phyloP scores from a whole-genome alignment of 148 eudicot species.

The Persicaria tinctoria region DNA sequence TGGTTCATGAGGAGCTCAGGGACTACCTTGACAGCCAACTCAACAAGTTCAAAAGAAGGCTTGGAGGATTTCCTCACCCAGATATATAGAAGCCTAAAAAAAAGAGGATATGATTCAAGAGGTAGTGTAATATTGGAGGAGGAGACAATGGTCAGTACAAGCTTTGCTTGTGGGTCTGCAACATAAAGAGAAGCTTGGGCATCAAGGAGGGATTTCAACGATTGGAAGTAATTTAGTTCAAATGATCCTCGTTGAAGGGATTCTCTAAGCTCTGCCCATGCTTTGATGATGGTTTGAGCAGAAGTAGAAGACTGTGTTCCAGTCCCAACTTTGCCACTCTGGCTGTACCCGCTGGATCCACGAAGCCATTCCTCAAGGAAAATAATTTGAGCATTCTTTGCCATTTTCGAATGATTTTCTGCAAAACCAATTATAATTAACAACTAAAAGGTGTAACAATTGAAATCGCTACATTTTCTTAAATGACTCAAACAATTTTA shows the following conservation, averaged over 20 bases:
- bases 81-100: slow-evolving; percentile 74
- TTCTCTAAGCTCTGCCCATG: slow-evolving; percentile 88
- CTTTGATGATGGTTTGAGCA: slow-evolving; percentile 74
- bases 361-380: slow-evolving; percentile 91
- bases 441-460: neutral
- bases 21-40: slow-evolving; percentile 37
- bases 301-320: slow-evolving; percentile 31
- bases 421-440: neutral
- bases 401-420: slow-evolving; percentile 32
- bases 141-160: slow-evolving; percentile 64
- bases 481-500: neutral
- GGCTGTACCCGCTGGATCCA: slow-evolving; percentile 26
- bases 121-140: slow-evolving; percentile 41
- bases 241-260: slow-evolving; percentile 47
- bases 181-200: slow-evolving; percentile 62
- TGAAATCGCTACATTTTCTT: neutral
- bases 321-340: slow-evolving; percentile 19
- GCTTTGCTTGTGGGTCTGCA: slow-evolving; percentile 94
- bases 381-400: slow-evolving; percentile 44
- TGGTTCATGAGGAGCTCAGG: slow-evolving; percentile 30
- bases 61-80: slow-evolving; percentile 84
- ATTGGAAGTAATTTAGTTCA: slow-evolving; percentile 35
- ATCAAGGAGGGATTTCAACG: slow-evolving; percentile 45
- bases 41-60: slow-evolving; percentile 46
- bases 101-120: slow-evolving; percentile 54